Base-by-base conservation (phyloP, 371 early-diverging fungal genomes). In the Dichotomocladium elegans region DNA sequence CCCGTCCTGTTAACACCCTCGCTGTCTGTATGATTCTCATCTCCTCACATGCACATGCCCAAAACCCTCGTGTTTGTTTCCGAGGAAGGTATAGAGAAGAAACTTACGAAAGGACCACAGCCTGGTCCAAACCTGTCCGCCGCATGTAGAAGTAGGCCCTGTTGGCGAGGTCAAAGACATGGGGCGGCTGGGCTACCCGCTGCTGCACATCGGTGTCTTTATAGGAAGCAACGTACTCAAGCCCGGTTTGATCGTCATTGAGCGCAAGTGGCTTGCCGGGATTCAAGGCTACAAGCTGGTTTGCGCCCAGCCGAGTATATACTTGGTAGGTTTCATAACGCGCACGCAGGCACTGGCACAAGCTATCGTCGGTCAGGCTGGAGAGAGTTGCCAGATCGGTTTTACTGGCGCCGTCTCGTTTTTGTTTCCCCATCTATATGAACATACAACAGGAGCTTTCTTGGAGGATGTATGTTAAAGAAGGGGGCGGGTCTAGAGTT, bases 301-400 rank as follows among this genome's bases (percentile, higher is more conserved):
- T 70, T 31, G 73, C 68, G 24, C 87, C 89, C 43, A 91, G 73
- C 42, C 78, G 74, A 41, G 89, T 86, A 56, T 86, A 88, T 41
- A 77, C 58, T 33, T 64, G 68, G 40, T 71, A 77, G 29, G 69
- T 61, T 37, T 78, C 77, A 53, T 81, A 80, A 8, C 65, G 60
- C 57, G 56, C 56, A 47, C 66, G 54, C 26, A 91, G 63, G 35
- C 74, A 75, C 2, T 60, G 43, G 12, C 79, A 63, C 53, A 87
- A 54, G 30, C 58, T 60, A 41, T 81, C 81, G 22, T 53, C 56
- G 29, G 64, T 58, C n/a, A 63, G 37, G 35, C 53, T 56, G 9
- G 63, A 51, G 34, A 77, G 47, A n/a, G 51, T 59, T 4, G 67
- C 27, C 31, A 77, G 55, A 53, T 77, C 74, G 6, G 49, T 35